Percentiles rank a stretch among this genome's conserved stretches.
These are phyloP conservation scores for Mycena indigotica DNA, from an alignment of 768 basidiomycete species.

Conservation along the genomic window DNA sequence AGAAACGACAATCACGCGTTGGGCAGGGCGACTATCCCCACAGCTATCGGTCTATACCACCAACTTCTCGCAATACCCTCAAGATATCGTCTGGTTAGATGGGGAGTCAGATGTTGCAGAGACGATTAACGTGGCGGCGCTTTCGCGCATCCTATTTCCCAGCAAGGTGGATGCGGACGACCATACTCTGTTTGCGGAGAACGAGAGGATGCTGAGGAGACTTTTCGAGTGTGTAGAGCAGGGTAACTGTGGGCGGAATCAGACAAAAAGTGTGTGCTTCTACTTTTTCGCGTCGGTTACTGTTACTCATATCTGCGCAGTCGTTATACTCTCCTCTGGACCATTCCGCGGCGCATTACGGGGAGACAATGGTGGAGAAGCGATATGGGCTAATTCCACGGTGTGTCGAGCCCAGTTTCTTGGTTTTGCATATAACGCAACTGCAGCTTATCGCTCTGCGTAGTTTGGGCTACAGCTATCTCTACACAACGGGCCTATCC, in stretches of 20 bases:
- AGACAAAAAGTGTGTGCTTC: constrained; percentile 26
- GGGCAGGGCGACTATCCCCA: too few relatives aligned
- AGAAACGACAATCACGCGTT: too few relatives aligned
- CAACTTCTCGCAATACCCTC: too few relatives aligned
- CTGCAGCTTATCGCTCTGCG: constrained; percentile 26
- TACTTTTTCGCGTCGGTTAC: neutral
- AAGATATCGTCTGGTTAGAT: too few relatives aligned
- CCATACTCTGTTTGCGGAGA: constrained; percentile 14
- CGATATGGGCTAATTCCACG: constrained; percentile 35
- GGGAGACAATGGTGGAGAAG: constrained; percentile 33
- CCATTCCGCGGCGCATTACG: constrained; percentile 31
- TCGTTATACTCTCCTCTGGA: constrained; percentile 34
- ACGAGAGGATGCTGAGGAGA: constrained; percentile 1
- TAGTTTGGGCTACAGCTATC: constrained; percentile 22
- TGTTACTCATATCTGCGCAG: constrained; percentile 1
- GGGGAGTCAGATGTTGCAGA: neutral
- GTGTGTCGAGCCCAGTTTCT: constrained; percentile 10
- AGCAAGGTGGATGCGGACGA: neutral
- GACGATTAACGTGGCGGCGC: neutral
- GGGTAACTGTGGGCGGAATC: constrained; percentile 34
- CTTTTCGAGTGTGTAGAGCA: constrained; percentile 27
- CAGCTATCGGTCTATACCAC: too few relatives aligned
- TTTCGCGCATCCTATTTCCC: constrained; percentile 1
- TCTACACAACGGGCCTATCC: constrained; percentile 18
- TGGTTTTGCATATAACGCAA: neutral